Conservation (phyloP, 805 yeast genomes). For the Cyberlindnera japonica region DNA sequence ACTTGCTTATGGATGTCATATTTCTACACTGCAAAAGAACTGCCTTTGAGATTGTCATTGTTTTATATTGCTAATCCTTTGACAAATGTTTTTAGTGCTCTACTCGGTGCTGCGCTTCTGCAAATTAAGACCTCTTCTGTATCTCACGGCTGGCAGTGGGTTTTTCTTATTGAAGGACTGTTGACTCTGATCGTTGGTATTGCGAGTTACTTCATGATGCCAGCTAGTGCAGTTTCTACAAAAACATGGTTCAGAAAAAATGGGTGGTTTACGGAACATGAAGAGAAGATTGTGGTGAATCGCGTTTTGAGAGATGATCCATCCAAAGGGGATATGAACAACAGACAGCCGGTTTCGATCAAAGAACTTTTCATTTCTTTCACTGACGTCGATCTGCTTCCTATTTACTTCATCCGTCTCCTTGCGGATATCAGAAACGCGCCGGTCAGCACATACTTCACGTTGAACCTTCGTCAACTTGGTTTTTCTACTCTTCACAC, state of each 20-base stretch:
- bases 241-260: constrained; percentile 44
- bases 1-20: constrained; percentile 60
- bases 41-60: constrained; percentile 53
- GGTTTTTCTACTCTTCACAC: constrained; percentile 53
- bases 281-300: constrained; percentile 55
- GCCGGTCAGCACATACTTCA: constrained; percentile 42
- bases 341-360: constrained; percentile 48
- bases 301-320: constrained; percentile 63
- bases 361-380: constrained; percentile 39
- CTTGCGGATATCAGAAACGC: constrained; percentile 35
- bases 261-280: constrained; percentile 51
- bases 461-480: constrained; percentile 43
- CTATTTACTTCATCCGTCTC: constrained; percentile 47
- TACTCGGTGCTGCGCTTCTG: constrained; percentile 53
- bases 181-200: constrained; percentile 53
- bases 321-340: constrained; percentile 59
- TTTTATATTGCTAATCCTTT: constrained; percentile 56
- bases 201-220: constrained; percentile 45
- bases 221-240: constrained; percentile 52
- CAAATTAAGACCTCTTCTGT: constrained; percentile 44
- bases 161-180: constrained; percentile 61
- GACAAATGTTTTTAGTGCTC: constrained; percentile 42
- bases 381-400: constrained; percentile 52
- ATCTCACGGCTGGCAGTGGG: constrained; percentile 63
- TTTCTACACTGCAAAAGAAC: constrained; percentile 57